Evolutionary conservation across 768 basidiomycete species (phyloP).

Genomic region (Tubosaeta brunneosetosa): DNA sequence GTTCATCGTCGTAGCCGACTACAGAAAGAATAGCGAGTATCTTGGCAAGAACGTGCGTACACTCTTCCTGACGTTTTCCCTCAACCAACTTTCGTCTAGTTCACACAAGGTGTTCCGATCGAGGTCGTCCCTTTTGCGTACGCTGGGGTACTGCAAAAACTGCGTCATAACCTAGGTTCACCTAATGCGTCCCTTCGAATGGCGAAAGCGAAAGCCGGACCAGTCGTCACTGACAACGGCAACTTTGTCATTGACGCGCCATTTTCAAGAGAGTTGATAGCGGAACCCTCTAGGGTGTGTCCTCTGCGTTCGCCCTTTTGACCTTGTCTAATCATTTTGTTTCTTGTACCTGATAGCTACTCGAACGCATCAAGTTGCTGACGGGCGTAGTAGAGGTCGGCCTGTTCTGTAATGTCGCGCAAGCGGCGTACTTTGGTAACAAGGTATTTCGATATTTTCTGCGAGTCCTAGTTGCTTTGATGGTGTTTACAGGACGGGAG

Average conservation of each 20-base stretch:
- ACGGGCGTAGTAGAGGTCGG: constrained; percentile 99
- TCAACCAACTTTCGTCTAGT: constrained; percentile 40
- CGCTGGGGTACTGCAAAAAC: constrained; percentile 73
- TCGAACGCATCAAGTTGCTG: constrained; percentile 83
- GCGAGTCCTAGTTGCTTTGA: background rate
- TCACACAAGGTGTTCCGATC: constrained; percentile 84
- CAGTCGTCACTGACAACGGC: constrained; percentile 94
- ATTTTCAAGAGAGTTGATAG: constrained; percentile 66
- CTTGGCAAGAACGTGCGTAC: constrained; percentile 76
- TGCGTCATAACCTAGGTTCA: constrained; percentile 57
- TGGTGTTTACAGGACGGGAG: constrained; percentile 52
- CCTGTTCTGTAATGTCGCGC: constrained; percentile 88
- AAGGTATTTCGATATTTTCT: constrained; percentile 38
- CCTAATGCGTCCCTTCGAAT: constrained; percentile 80
- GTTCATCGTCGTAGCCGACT: constrained; percentile 90
- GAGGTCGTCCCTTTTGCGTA: constrained; percentile 98
- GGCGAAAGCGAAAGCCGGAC: constrained; percentile 92
- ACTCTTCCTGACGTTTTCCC: background rate
- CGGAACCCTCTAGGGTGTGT: constrained; percentile 56
- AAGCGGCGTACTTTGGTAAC: constrained; percentile 96
- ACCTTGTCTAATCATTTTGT: background rate
- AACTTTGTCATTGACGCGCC: constrained; percentile 98
- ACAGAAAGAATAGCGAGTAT: constrained; percentile 83
- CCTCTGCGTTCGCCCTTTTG: background rate
- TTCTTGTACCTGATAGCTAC: constrained; percentile 43